Conservation (phyloP, 1,284 basidiomycete genomes). For the Cystobasidium sp. region DNA sequence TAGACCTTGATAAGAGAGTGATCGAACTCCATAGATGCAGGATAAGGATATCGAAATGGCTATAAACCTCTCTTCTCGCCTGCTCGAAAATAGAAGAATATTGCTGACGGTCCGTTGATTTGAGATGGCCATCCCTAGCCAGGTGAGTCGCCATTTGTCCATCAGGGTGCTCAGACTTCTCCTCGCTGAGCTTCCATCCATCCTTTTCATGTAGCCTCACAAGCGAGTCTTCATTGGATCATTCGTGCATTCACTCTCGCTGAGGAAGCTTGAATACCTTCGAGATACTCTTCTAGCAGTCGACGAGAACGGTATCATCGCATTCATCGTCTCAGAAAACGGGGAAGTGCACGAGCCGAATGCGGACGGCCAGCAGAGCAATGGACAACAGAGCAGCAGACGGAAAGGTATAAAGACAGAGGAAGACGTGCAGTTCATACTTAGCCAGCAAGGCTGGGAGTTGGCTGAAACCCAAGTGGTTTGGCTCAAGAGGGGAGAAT, state of each 20-base stretch:
- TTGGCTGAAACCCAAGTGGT: constrained; percentile 58
- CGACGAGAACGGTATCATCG: constrained; percentile 65
- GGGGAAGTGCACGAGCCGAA: constrained; percentile 54
- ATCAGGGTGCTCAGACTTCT: too few relatives aligned
- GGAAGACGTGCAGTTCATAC: constrained; percentile 27
- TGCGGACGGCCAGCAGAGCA: background rate
- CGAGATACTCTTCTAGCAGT: constrained; percentile 68
- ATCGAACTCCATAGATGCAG: background rate
- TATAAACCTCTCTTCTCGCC: too few relatives aligned
- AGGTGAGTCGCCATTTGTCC: background rate
- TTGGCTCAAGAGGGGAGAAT: constrained; percentile 69
- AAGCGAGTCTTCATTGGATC: constrained; percentile 67
- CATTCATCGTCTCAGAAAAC: constrained; percentile 69
- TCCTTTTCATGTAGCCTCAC: background rate
- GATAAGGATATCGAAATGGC: background rate
- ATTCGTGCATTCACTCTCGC: constrained; percentile 68
- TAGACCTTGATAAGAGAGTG: background rate
- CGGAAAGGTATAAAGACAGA: constrained; percentile 26
- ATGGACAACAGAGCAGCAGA: constrained; percentile 24
- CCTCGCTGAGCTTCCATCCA: background rate
- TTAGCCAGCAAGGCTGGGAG: constrained; percentile 47
- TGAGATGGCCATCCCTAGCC: background rate
- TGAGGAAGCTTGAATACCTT: constrained; percentile 64
- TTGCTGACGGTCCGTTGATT: background rate
- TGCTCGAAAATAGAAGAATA: background rate